Conservation (phyloP, 306 rosid genomes). For the Fragaria ananassa region DNA sequence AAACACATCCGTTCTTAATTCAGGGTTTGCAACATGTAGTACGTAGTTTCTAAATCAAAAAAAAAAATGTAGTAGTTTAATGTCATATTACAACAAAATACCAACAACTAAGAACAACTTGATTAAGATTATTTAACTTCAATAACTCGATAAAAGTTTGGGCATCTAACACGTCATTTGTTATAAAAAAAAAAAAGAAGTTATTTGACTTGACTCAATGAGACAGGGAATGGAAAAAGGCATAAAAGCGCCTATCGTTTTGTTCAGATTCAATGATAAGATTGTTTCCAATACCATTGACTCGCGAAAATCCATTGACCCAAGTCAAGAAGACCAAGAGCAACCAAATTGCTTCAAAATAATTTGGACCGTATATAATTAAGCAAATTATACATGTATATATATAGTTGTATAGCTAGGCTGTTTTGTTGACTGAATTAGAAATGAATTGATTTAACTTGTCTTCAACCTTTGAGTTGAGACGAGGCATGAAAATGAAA, state of each 20-base stretch:
- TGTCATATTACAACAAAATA: no score
- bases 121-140: no score
- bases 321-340: not conserved
- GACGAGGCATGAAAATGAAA: not conserved
- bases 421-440: slow-evolving; percentile 7
- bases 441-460: not conserved
- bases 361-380: not conserved
- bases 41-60: no score
- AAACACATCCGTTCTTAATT: no score
- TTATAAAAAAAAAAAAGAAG: no score
- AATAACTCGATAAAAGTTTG: no score
- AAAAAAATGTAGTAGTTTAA: no score
- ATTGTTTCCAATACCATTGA: slow-evolving; percentile 22
- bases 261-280: no score
- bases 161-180: no score
- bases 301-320: slow-evolving; percentile 11
- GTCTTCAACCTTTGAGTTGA: not conserved
- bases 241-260: not conserved
- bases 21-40: no score
- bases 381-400: not conserved
- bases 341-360: not conserved
- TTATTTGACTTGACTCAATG: not conserved
- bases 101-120: not conserved
- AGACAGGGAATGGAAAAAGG: not conserved
- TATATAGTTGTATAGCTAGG: not conserved